Evolutionary conservation across 768 basidiomycete genomes (phyloP).

Genomic region (Lentinula detonsa): DNA sequence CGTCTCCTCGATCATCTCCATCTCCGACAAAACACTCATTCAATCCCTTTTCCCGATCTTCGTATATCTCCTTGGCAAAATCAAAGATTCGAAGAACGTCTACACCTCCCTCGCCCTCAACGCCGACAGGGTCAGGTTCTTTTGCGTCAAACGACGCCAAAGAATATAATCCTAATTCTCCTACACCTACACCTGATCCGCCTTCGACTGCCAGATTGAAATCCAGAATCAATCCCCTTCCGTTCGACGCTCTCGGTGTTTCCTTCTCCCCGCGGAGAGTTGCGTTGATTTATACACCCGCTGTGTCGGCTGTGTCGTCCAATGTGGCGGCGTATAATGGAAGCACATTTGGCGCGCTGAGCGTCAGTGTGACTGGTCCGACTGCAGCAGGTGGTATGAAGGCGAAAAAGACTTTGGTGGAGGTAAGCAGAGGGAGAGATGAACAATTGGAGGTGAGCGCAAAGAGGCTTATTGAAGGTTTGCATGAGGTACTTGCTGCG

Average conservation of each 20-base stretch:
- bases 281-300: conserved; percentile 26
- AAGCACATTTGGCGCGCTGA: conserved; percentile 4
- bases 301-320: not conserved
- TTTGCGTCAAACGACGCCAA: not conserved
- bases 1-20: not conserved
- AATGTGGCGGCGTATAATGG: conserved; percentile 4
- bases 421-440: conserved; percentile 41
- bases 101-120: not conserved
- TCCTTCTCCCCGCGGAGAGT: conserved; percentile 38
- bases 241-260: conserved; percentile 30
- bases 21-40: conserved; percentile 1
- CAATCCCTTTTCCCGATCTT: conserved; percentile 3
- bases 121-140: not conserved
- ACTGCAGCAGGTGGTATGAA: conserved; percentile 8
- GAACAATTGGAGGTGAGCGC: conserved; percentile 56
- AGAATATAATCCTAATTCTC: not conserved
- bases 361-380: conserved; percentile 1
- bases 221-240: conserved; percentile 20
- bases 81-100: conserved; percentile 1
- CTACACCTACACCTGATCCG: not conserved
- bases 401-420: conserved; percentile 48
- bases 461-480: conserved; percentile 40
- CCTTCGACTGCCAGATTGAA: not conserved
- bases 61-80: conserved; percentile 5
- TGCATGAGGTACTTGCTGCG: conserved; percentile 35